A percentile compares a stretch with the other conserved stretches of the same genome.
These are phyloP conservation scores for Agaricus sinodeliciosus DNA, from an alignment of 768 basidiomycete genomes.

Conservation along the genomic window DNA sequence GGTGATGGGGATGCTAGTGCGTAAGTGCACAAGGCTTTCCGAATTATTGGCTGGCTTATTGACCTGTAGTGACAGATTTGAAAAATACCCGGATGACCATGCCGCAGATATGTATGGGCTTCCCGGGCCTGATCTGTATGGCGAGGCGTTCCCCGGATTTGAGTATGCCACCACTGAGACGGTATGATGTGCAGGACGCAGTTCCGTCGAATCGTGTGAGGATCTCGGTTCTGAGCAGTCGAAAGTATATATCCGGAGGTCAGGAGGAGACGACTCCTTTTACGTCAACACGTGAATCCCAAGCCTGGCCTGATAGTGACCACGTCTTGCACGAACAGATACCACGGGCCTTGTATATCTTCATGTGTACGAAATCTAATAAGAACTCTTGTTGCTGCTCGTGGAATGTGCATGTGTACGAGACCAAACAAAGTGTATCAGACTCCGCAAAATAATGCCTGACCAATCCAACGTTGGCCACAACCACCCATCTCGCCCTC, in stretches of 20 bases:
- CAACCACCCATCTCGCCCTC: constrained; percentile 22
- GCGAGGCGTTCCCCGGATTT: constrained; percentile 70
- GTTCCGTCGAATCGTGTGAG: neutral
- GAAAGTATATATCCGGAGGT: neutral
- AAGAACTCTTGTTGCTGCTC: constrained; percentile 1
- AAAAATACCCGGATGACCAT: constrained; percentile 73
- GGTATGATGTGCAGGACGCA: constrained; percentile 10
- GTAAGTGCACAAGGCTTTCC: constrained; percentile 39
- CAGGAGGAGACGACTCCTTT: neutral
- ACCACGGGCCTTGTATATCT: neutral
- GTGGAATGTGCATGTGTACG: neutral
- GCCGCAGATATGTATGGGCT: constrained; percentile 54
- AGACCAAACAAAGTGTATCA: constrained; percentile 37
- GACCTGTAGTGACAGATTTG: constrained; percentile 45
- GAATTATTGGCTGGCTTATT: constrained; percentile 9
- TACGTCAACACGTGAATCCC: constrained; percentile 2
- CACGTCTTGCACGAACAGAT: neutral
- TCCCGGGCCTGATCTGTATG: constrained; percentile 52
- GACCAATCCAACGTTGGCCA: constrained; percentile 27
- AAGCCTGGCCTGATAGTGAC: neutral
- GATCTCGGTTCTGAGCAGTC: neutral
- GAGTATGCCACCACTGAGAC: constrained; percentile 46
- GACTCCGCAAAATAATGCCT: constrained; percentile 38
- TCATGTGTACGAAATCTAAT: constrained; percentile 8
- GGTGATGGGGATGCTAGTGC: constrained; percentile 96